Conservation (phyloP, 768 basidiomycete species). For the Pleurotus giganteus region DNA sequence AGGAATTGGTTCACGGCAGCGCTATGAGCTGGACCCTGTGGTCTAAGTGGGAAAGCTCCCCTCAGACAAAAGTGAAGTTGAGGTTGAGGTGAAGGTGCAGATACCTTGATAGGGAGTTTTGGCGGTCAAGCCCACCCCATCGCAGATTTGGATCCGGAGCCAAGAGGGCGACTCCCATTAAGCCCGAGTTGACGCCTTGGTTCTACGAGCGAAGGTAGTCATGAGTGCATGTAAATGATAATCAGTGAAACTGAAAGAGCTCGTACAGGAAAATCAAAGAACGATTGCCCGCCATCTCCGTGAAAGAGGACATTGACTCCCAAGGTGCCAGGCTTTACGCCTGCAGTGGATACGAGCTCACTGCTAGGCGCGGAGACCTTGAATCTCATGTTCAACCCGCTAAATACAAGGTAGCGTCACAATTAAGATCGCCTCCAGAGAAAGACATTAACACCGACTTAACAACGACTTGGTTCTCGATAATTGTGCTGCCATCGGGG, state of each 20-base stretch:
- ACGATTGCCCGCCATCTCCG: slow-evolving; percentile 22
- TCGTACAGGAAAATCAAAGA: slow-evolving; percentile 23
- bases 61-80: neutral
- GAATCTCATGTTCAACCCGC: slow-evolving; percentile 25
- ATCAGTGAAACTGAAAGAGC: slow-evolving; percentile 1
- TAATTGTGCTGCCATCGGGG: slow-evolving; percentile 23
- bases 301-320: slow-evolving; percentile 26
- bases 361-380: slow-evolving; percentile 24
- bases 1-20: slow-evolving; percentile 25
- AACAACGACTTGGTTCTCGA: slow-evolving; percentile 24
- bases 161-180: slow-evolving; percentile 23
- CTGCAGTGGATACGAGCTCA: slow-evolving; percentile 19
- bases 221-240: neutral
- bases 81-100: neutral
- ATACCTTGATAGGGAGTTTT: slow-evolving; percentile 16
- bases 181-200: slow-evolving; percentile 17
- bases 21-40: slow-evolving; percentile 25
- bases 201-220: slow-evolving; percentile 9
- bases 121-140: slow-evolving; percentile 19
- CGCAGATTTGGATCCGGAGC: slow-evolving; percentile 18
- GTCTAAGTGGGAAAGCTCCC: slow-evolving; percentile 12
- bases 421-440: neutral
- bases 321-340: slow-evolving; percentile 14
- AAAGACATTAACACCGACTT: slow-evolving; percentile 15
- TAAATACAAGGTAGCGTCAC: neutral